Conservation (phyloP, 2,329 filamentous ascomycete genomes). For the Scedosporium aurantiacum region DNA sequence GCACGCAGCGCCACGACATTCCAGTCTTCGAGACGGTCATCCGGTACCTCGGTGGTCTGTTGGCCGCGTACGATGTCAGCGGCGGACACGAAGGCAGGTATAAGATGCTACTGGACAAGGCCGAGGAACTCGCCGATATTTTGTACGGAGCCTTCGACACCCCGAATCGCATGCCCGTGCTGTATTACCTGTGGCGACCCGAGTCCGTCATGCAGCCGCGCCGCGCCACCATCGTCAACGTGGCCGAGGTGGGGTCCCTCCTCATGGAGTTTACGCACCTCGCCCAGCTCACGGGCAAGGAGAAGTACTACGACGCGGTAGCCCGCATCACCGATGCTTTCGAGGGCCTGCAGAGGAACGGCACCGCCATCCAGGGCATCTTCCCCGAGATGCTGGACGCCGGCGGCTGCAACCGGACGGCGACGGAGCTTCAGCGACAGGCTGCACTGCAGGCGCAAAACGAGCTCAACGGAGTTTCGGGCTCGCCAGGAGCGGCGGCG, state of each 20-base stretch:
- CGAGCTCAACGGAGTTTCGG: not conserved
- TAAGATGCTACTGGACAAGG: slow-evolving; percentile 61
- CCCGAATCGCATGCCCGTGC: slow-evolving; percentile 81
- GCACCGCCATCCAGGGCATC: slow-evolving; percentile 62
- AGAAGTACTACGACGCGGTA: slow-evolving; percentile 83
- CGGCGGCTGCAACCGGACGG: slow-evolving; percentile 61
- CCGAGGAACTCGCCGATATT: slow-evolving; percentile 67
- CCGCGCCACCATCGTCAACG: slow-evolving; percentile 45
- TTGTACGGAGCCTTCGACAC: slow-evolving; percentile 81
- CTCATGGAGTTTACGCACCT: slow-evolving; percentile 83
- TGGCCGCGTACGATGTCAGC: slow-evolving; percentile 80
- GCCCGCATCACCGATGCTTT: slow-evolving; percentile 76
- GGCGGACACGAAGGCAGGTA: slow-evolving; percentile 47
- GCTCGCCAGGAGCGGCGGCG: not conserved
- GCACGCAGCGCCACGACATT: slow-evolving; percentile 50
- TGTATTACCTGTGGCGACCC: slow-evolving; percentile 71
- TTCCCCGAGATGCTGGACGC: slow-evolving; percentile 70
- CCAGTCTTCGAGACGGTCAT: slow-evolving; percentile 92
- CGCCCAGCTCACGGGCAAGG: slow-evolving; percentile 69
- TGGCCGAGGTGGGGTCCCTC: slow-evolving; percentile 68
- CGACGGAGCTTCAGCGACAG: slow-evolving; percentile 14
- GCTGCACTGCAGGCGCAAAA: not conserved
- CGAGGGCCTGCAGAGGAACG: slow-evolving; percentile 58
- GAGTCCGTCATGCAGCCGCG: slow-evolving; percentile 51
- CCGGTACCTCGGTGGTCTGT: slow-evolving; percentile 75